These are phyloP conservation scores for Ophiostoma sp. DNA, from an alignment of 2,329 filamentous ascomycete species.

Conservation along the genomic window DNA sequence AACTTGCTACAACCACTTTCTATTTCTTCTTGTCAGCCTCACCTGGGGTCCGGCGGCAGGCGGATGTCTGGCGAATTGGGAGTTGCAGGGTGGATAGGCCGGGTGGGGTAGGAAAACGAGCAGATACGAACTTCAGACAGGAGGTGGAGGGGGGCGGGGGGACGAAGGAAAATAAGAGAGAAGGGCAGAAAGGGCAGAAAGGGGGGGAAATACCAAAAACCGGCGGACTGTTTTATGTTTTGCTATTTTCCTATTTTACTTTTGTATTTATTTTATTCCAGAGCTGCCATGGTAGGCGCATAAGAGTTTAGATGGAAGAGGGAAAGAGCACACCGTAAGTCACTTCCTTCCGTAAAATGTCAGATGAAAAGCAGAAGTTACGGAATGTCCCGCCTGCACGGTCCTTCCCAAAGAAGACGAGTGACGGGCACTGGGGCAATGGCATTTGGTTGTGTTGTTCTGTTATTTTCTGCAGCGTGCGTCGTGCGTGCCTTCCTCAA, in stretches of 20 bases:
- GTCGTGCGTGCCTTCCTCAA: neutral
- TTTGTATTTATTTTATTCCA: neutral
- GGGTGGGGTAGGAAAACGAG: neutral
- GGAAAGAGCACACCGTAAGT: neutral
- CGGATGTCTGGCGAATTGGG: neutral
- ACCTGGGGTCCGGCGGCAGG: constrained; percentile 10
- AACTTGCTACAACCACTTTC: neutral
- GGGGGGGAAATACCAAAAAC: neutral
- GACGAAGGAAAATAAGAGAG: neutral
- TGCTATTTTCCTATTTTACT: neutral
- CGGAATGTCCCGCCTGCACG: neutral
- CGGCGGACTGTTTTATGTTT: neutral
- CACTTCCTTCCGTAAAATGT: constrained; percentile 13
- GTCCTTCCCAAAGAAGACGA: neutral
- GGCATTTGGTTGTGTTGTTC: neutral
- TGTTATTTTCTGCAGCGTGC: neutral
- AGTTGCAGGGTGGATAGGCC: neutral
- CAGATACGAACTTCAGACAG: constrained; percentile 7
- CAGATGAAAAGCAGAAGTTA: neutral
- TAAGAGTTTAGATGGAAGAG: constrained; percentile 9
- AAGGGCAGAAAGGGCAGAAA: neutral
- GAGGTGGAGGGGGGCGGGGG: neutral
- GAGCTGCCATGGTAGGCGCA: neutral
- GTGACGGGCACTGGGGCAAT: neutral
- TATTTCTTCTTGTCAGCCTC: constrained; percentile 17